phyloP scores from a whole-genome alignment of 805 yeast genomes.

The Candida multigemmis region DNA sequence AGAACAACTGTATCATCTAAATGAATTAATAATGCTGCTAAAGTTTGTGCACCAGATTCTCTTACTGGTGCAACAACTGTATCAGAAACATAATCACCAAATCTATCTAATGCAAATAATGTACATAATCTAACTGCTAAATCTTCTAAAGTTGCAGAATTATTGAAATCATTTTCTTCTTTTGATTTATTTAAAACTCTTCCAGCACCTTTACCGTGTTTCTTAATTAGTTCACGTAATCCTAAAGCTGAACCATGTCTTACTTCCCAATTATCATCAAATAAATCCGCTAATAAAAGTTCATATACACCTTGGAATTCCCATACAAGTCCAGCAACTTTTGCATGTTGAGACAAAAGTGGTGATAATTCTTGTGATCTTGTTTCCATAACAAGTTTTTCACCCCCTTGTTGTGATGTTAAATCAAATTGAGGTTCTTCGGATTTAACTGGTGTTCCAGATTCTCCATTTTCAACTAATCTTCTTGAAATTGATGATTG shows the following conservation, averaged over 20 bases:
- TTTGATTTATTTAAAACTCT: constrained; percentile 55
- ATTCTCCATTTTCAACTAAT: constrained; percentile 31
- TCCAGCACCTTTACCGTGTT: constrained; percentile 83
- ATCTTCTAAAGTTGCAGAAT: constrained; percentile 72
- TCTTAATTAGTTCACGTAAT: constrained; percentile 71
- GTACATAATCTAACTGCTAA: constrained; percentile 78
- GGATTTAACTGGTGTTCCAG: constrained; percentile 2
- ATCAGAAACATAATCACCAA: constrained; percentile 95
- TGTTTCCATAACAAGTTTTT: constrained; percentile 78
- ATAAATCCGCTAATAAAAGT: constrained; percentile 65
- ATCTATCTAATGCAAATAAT: constrained; percentile 84
- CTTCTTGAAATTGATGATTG: constrained; percentile 60
- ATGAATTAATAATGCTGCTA: constrained; percentile 83
- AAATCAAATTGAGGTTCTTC: constrained; percentile 42
- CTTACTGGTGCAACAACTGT: constrained; percentile 98
- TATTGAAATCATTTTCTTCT: constrained; percentile 57
- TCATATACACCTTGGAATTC: constrained; percentile 92
- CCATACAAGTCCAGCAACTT: constrained; percentile 75
- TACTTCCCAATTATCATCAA: constrained; percentile 84
- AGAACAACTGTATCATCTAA: constrained; percentile 50
- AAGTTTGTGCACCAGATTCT: constrained; percentile 91
- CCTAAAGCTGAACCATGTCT: constrained; percentile 96
- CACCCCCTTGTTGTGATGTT: constrained; percentile 73
- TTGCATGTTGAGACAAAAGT: constrained; percentile 59
- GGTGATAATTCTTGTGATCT: constrained; percentile 57